Conservation (phyloP, 2,329 filamentous ascomycete species). For the Diaporthe amygdali region DNA sequence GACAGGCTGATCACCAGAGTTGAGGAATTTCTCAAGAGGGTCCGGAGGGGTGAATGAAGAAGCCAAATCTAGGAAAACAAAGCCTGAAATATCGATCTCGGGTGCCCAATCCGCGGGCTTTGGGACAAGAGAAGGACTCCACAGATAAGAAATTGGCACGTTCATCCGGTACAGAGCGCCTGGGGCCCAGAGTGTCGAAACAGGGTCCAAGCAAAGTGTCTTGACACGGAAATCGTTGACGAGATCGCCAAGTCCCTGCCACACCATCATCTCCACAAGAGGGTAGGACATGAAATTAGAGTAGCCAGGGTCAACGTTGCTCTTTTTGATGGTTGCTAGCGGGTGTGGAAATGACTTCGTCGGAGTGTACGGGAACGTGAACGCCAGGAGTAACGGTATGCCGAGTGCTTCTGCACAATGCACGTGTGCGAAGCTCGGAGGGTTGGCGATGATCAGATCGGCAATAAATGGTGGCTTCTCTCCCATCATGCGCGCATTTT, state of each 20-base stretch:
- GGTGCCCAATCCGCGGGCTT: constrained; percentile 73
- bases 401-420: constrained; percentile 82
- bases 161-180: constrained; percentile 74
- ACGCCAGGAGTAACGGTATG: constrained; percentile 83
- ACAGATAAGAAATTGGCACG: constrained; percentile 78
- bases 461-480: constrained; percentile 67
- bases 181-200: constrained; percentile 79
- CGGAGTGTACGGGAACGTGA: constrained; percentile 83
- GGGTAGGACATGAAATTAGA: constrained; percentile 84
- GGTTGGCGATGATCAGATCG: constrained; percentile 86
- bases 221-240: constrained; percentile 76
- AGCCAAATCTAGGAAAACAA: constrained; percentile 77
- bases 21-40: constrained; percentile 60
- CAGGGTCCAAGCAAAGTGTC: constrained; percentile 73
- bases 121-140: constrained; percentile 69
- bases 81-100: constrained; percentile 77
- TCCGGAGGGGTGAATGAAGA: constrained; percentile 63
- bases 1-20: constrained; percentile 61
- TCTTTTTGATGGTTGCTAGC: constrained; percentile 74
- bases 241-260: constrained; percentile 85
- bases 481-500: constrained; percentile 70
- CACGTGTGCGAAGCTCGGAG: constrained; percentile 77
- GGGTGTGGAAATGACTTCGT: constrained; percentile 80
- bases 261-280: constrained; percentile 84
- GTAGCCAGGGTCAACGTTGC: constrained; percentile 74